These are phyloP conservation scores for Helminthosporium solani DNA, from an alignment of 2,329 filamentous ascomycete species.

Conservation along the genomic window DNA sequence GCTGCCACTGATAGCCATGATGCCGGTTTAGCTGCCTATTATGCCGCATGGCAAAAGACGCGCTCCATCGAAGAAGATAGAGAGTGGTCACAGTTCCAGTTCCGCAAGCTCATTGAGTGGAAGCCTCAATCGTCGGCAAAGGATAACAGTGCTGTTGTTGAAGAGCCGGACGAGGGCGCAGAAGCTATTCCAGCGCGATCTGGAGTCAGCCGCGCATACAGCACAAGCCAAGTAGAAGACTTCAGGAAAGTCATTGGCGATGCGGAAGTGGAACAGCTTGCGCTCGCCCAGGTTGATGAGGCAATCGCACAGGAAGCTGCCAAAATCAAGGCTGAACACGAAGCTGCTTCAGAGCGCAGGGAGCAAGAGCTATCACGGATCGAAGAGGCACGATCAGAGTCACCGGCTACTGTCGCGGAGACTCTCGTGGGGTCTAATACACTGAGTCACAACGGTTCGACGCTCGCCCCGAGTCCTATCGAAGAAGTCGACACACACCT, in stretches of 20 bases:
- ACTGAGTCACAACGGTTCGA: constrained; percentile 40
- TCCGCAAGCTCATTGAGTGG: constrained; percentile 86
- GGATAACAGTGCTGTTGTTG: constrained; percentile 32
- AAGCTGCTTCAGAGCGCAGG: constrained; percentile 34
- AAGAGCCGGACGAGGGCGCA: constrained; percentile 31
- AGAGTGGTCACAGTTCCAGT: constrained; percentile 91
- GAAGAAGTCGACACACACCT: constrained; percentile 71
- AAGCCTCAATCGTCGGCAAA: constrained; percentile 56
- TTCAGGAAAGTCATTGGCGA: constrained; percentile 56
- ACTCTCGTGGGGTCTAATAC: constrained; percentile 28
- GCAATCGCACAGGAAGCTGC: constrained; percentile 78
- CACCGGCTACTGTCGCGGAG: constrained; percentile 33
- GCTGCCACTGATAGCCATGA: constrained; percentile 39
- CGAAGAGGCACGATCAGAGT: constrained; percentile 32
- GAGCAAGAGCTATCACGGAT: constrained; percentile 33
- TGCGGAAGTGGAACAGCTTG: constrained; percentile 52
- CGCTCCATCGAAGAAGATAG: constrained; percentile 70
- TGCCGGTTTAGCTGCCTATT: constrained; percentile 79
- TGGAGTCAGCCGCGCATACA: constrained; percentile 52
- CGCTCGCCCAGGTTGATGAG: constrained; percentile 80
- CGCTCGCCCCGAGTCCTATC: constrained; percentile 59
- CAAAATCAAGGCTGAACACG: constrained; percentile 55
- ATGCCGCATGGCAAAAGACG: constrained; percentile 82
- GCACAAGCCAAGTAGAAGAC: constrained; percentile 60
- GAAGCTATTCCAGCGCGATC: constrained; percentile 31